phyloP scores from a whole-genome alignment of 768 basidiomycete genomes.

The Lentinus brumalis region DNA sequence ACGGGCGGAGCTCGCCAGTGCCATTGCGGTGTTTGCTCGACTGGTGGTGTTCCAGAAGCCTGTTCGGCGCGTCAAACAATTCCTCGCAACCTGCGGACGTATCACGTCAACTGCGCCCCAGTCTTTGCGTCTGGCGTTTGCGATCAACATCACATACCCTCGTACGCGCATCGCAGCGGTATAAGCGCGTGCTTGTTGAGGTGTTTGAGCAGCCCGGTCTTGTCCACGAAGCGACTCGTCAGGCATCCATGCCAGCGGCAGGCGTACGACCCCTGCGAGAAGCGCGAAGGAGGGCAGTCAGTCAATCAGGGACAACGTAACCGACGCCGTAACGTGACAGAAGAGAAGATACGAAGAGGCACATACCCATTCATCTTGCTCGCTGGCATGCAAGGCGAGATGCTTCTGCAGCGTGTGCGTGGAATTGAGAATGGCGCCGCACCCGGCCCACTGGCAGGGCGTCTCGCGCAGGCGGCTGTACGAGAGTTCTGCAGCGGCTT shows the following conservation, averaged over 20 bases:
- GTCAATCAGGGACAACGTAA: slow-evolving; percentile 11
- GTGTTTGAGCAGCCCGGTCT: slow-evolving; percentile 46
- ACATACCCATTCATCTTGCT: slow-evolving; percentile 33
- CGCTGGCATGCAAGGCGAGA: slow-evolving; percentile 41
- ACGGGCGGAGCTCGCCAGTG: slow-evolving; percentile 36
- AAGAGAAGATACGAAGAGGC: not conserved
- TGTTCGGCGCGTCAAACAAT: slow-evolving; percentile 46
- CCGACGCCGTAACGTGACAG: slow-evolving; percentile 4
- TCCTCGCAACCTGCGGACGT: slow-evolving; percentile 52
- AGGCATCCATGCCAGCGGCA: slow-evolving; percentile 62
- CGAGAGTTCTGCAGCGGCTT: slow-evolving; percentile 47
- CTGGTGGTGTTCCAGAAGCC: slow-evolving; percentile 53
- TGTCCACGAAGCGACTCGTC: slow-evolving; percentile 40
- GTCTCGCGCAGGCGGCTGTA: slow-evolving; percentile 48
- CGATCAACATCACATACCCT: slow-evolving; percentile 42
- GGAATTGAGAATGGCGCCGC: slow-evolving; percentile 57
- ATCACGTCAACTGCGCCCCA: not conserved
- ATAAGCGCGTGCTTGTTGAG: slow-evolving; percentile 52
- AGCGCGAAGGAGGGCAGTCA: not conserved
- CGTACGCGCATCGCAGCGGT: slow-evolving; percentile 48
- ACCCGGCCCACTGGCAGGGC: slow-evolving; percentile 62
- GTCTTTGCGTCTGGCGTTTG: not conserved
- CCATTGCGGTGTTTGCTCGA: slow-evolving; percentile 35
- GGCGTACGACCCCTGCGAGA: slow-evolving; percentile 37
- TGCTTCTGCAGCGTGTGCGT: slow-evolving; percentile 51